Base-by-base conservation (phyloP, 2,329 filamentous ascomycete genomes). In the Exserohilum turcica region DNA sequence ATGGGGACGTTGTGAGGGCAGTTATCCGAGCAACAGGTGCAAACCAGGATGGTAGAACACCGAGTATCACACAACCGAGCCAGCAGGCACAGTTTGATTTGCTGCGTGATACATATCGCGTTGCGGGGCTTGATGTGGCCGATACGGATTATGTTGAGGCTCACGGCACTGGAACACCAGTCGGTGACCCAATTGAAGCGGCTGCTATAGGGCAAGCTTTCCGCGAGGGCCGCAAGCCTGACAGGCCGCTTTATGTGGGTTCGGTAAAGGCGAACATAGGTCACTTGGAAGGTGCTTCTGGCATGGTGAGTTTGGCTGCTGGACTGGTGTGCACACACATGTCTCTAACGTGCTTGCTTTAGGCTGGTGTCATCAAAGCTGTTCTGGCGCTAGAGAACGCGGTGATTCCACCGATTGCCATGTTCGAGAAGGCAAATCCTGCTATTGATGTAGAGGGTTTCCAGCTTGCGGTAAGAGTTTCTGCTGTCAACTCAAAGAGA, bases 41-140 rank as follows among this genome's bases (percentile, higher is more conserved):
- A 0, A 57, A 57, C 28, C 49, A 53, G 19, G 53, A 56, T 42
- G 56, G 56, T 2, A 42, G 37, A 24, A 46, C 54, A 7, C 32
- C 28, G 6, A 52, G 49, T 32, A 52, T 60, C 15, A 56, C 46
- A 8, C 38, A 46, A 18, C 71, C 71, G 1, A 71, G 67, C 44
- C 1, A 70, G 82, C 85, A 62, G 83, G 67, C 75, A 1, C 77
- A 79, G 50, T 62, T 56, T 0, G 59, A 63, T 5, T 28, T 59
- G 27, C 27, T 57, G 13, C 43, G 44, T 0, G n/a, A 51, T 5
- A 47, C 52, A 1, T 60, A 60, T 46, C 16, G 27, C 5, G 33
- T 19, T 38, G 52, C 45, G 0, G 51, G 48, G 3, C 36, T 58
- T 1, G 6, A 42, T 13, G 29, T 40, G 13, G 37, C 29, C 6